Conservation (phyloP, 2,329 filamentous ascomycete species). For the Penicillium paneum region DNA sequence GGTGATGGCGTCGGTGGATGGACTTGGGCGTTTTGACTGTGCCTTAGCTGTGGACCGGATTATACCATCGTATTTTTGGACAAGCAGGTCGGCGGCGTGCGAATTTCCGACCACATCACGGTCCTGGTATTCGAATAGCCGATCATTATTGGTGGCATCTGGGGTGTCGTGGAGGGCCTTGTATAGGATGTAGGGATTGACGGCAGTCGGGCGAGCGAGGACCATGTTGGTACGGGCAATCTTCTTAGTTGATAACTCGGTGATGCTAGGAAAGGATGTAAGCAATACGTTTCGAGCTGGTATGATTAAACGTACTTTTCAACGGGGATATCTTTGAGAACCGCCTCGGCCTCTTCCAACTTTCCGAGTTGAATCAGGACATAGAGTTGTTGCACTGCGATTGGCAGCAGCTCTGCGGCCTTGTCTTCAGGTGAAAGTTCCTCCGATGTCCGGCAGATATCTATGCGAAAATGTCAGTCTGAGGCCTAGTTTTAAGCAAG, state of each 20-base stretch:
- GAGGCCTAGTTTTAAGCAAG: not conserved
- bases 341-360: conserved; percentile 53
- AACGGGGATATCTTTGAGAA: conserved; percentile 51
- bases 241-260: conserved; percentile 57
- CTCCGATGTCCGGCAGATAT: conserved; percentile 58
- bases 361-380: conserved; percentile 56
- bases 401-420: conserved; percentile 57
- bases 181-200: conserved; percentile 59
- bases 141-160: conserved; percentile 48
- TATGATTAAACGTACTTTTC: conserved; percentile 43
- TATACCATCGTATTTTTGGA: conserved; percentile 60
- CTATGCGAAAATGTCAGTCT: conserved; percentile 30
- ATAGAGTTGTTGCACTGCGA: conserved; percentile 60
- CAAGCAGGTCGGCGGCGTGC: conserved; percentile 56
- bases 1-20: conserved; percentile 50
- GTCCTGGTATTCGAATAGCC: conserved; percentile 59
- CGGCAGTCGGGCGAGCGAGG: conserved; percentile 44
- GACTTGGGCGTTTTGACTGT: conserved; percentile 47
- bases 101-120: conserved; percentile 53
- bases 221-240: conserved; percentile 61
- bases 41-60: conserved; percentile 53
- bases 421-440: conserved; percentile 60
- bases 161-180: conserved; percentile 54
- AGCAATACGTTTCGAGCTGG: not conserved
- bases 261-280: conserved; percentile 42